Base-by-base conservation (phyloP, 2,329 filamentous ascomycete genomes). In the Endothia cerciana region DNA sequence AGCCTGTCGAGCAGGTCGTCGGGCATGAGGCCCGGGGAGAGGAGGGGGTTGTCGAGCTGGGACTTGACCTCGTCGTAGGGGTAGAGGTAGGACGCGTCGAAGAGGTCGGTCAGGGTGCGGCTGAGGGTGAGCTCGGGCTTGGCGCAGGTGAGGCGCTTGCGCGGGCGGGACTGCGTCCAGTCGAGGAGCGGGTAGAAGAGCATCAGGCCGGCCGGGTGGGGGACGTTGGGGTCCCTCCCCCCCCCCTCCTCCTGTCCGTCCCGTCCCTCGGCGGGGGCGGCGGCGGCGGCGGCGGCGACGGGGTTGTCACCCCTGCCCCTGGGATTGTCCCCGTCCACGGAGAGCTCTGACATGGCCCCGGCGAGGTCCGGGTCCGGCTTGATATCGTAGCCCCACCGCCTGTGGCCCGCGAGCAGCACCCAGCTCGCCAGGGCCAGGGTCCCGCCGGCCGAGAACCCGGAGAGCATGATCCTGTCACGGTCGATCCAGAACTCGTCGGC, bases 141-240 rank as follows among this genome's bases (percentile, higher is more conserved):
- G 3, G 78, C 71, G 65, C 84, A 87, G 1, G 80, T 80, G n/a
- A 79, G 77, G 2, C 87, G 82, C 69, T 88, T 87, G 60, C 83
- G 79, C 0, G 80, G 81, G 4, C 88, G 83, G 3, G 81, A 80
- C 17, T 84, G 78, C 1, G 86, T 88, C 76, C 85, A 89, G 73
- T 90, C 87, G 47, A 86, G 81, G 0, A 86, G 80, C 0, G 88
- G 88, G 71, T 90, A 90, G 78, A 86, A 90, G 43, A 87, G 81
- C 7, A 81, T 79, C 2, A 88, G 75, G 22, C 85, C 86, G 30
- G 79, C 74, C 65, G 90, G 79, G 8, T 75, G 74, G 55, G 86
- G 80, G 2, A 78, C 22, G 17, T 51, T 43, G 11, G 66, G 60
- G 2, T 47, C 56, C 11, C 4, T 19, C 33, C 25, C 15, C 33